Percentiles rank a stretch among this genome's conserved stretches.
These are phyloP conservation scores for Tulasnella sp. DNA, from an alignment of 768 basidiomycete genomes.

Conservation along the genomic window DNA sequence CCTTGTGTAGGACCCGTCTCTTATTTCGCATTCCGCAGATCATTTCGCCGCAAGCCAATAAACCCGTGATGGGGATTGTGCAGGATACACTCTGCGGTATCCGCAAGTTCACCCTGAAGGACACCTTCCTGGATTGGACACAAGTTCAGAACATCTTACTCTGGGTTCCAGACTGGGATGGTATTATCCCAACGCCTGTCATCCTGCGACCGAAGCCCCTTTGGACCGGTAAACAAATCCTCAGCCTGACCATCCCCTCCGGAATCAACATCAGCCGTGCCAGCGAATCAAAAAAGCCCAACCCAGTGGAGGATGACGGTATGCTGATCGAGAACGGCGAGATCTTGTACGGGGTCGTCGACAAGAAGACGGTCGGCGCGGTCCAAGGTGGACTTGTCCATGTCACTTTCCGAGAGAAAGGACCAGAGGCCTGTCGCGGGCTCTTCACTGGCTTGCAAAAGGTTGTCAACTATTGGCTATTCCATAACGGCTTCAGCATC, in stretches of 20 bases:
- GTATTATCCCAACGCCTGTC: conserved; percentile 77
- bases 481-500: conserved; percentile 98
- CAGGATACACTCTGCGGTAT: conserved; percentile 98
- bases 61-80: conserved; percentile 99
- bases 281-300: conserved; percentile 63
- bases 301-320: conserved; percentile 83
- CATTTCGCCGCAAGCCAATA: conserved; percentile 98
- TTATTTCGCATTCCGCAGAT: conserved; percentile 42
- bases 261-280: conserved; percentile 87
- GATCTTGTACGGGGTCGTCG: conserved; percentile 85
- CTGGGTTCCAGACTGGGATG: conserved; percentile 98
- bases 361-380: conserved; percentile 98
- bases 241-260: conserved; percentile 82
- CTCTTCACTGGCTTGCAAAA: conserved; percentile 90
- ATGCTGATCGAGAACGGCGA: conserved; percentile 96
- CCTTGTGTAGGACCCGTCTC: background rate
- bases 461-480: conserved; percentile 96
- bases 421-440: conserved; percentile 76
- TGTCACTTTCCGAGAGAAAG: conserved; percentile 95
- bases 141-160: conserved; percentile 94
- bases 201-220: conserved; percentile 94
- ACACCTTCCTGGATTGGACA: conserved; percentile 90
- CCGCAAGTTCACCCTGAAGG: conserved; percentile 91
- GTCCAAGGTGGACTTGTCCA: conserved; percentile 90
- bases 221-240: conserved; percentile 96